These are phyloP conservation scores for Ceratobasidium theobromae DNA, from an alignment of 1,284 basidiomycete species.

Conservation along the genomic window DNA sequence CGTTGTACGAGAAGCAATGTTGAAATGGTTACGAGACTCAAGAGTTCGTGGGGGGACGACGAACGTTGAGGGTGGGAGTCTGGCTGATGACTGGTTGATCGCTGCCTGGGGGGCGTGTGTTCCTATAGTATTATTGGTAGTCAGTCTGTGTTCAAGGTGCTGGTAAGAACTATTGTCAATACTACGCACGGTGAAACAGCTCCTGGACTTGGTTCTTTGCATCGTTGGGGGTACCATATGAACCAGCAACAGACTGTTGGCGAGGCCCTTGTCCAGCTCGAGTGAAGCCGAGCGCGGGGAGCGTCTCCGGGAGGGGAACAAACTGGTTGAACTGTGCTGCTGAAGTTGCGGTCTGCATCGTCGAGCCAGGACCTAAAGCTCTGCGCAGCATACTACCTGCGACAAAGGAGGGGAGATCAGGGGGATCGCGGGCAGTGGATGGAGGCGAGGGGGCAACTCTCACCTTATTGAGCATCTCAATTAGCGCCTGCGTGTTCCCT, in stretches of 20 bases:
- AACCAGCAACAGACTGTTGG: background rate
- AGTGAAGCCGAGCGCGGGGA: constrained; percentile 9
- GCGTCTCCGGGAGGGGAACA: background rate
- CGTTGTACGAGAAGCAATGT: too few species aligned
- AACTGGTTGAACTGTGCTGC: background rate
- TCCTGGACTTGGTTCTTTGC: background rate
- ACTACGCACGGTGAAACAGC: background rate
- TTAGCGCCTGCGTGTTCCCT: constrained; percentile 5
- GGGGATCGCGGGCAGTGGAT: background rate
- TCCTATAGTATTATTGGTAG: background rate
- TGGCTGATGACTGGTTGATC: background rate
- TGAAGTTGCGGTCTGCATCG: background rate
- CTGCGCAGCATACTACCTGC: background rate
- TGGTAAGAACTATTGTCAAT: too few species aligned
- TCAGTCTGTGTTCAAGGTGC: background rate
- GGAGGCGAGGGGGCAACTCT: background rate
- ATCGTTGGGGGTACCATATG: background rate
- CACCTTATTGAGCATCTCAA: constrained; percentile 4
- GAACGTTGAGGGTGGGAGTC: background rate
- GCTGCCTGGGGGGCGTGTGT: background rate
- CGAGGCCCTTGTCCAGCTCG: background rate
- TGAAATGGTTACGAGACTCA: background rate
- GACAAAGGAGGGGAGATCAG: background rate
- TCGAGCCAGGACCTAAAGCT: background rate
- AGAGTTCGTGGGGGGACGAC: background rate